Evolutionary conservation across 2,329 filamentous ascomycete species (phyloP).

Genomic region (Pestalotiopsis sp.): DNA sequence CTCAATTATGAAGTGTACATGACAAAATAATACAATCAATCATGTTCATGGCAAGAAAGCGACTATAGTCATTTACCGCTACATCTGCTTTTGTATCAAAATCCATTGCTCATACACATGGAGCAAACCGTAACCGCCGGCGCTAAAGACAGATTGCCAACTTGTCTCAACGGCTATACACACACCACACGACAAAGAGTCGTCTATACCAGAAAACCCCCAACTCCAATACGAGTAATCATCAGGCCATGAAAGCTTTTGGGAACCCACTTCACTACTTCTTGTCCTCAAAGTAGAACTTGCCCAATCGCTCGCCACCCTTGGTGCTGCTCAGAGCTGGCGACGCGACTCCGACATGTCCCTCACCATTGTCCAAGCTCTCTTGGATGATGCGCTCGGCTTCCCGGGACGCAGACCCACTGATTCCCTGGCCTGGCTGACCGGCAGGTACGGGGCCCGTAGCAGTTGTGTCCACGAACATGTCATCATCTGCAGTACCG

Average conservation of each 20-base stretch:
- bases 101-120: background rate
- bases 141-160: background rate
- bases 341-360: conserved; percentile 33
- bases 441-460: conserved; percentile 55
- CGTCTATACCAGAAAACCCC: background rate
- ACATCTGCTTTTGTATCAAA: background rate
- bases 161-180: background rate
- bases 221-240: background rate
- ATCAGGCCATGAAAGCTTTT: background rate
- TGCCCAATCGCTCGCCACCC: conserved; percentile 52
- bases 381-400: conserved; percentile 67
- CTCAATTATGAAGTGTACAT: background rate
- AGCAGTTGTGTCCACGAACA: conserved; percentile 68
- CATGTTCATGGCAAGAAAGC: background rate
- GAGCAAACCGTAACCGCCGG: background rate
- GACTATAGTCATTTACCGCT: background rate
- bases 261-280: conserved; percentile 23
- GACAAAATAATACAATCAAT: background rate
- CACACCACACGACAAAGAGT: background rate
- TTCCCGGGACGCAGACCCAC: conserved; percentile 45
- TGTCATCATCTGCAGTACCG: conserved; percentile 46
- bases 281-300: conserved; percentile 63
- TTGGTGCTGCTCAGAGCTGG: conserved; percentile 46
- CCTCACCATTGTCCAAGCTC: conserved; percentile 56
- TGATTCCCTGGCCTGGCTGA: conserved; percentile 34